These are phyloP conservation scores for Teratosphaeria zuluensis DNA, from an alignment of 2,329 filamentous ascomycete species.

Conservation along the genomic window DNA sequence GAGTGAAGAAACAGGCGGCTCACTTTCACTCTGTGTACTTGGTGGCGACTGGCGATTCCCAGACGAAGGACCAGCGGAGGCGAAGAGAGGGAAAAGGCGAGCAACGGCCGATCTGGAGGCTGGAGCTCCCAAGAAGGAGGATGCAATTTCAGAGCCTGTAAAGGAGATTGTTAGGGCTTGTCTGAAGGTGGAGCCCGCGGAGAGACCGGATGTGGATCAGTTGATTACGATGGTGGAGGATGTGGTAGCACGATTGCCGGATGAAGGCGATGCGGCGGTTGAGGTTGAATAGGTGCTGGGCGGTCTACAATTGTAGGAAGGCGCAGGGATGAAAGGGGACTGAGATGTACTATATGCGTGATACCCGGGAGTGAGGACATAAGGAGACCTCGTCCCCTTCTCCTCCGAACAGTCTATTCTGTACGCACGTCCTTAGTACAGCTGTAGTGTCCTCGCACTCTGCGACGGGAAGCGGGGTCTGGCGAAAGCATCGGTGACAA, in stretches of 20 bases:
- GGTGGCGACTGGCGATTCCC: slow-evolving; percentile 96
- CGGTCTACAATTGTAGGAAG: not conserved
- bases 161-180: slow-evolving; percentile 83
- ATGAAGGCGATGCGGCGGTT: slow-evolving; percentile 40
- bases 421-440: too few relatives aligned
- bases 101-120: slow-evolving; percentile 20
- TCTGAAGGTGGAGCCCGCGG: slow-evolving; percentile 73
- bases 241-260: slow-evolving; percentile 54
- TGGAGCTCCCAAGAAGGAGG: slow-evolving; percentile 29
- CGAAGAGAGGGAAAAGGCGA: slow-evolving; percentile 46
- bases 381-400: not conserved
- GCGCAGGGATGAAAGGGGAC: not conserved
- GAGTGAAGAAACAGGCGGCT: slow-evolving; percentile 91
- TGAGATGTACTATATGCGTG: not conserved
- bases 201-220: slow-evolving; percentile 79
- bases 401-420: not conserved
- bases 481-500: not conserved
- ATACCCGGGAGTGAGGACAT: not conserved
- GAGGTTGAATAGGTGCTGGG: slow-evolving; percentile 14
- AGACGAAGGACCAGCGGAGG: slow-evolving; percentile 62
- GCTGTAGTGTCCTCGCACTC: too few relatives aligned
- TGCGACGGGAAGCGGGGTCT: not conserved
- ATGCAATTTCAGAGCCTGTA: slow-evolving; percentile 66
- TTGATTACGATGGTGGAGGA: slow-evolving; percentile 69
- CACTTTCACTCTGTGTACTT: slow-evolving; percentile 81